Base-by-base conservation (phyloP, 495 filamentous ascomycete genomes). In the Delitschia confertaspora region DNA sequence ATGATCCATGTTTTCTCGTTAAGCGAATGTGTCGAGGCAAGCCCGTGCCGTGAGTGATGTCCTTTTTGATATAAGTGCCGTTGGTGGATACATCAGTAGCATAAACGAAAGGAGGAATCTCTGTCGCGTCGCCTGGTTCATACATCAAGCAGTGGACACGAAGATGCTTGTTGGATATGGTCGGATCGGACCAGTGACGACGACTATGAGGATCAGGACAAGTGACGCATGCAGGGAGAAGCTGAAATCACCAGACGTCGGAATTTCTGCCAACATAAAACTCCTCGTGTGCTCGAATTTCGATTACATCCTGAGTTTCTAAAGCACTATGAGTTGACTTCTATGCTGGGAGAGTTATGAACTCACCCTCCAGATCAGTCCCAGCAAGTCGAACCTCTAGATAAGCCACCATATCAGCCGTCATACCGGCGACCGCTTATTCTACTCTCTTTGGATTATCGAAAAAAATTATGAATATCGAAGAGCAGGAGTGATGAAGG, bases 81-180 rank as follows among this genome's bases (percentile, higher is more conserved):
- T 69, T 69, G 11, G 45, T 51, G 0, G 66, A 69, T 9, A 68
- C 38, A 35, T 65, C 65, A 16, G 60, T 49, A 16, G 54, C 60
- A 37, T 69, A 69, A 7, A 69, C 55, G 17, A 69, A 47, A 6
- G 66, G 62, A 0, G 53, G 27, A n/a, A 62, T 50, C 3, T 49
- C 53, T 7, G 41, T 29, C 2, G 42, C 40, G 21, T 20, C 11
- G 14, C 52, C 33, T 16, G 56, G 27, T 14, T 64, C 65, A 44
- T 60, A 65, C 4, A 61, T 13, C 30, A 67, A 45, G 42, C 60
- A 58, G 42, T 63, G 57, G 36, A 69, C 53, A 9, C 58, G 53
- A 13, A 69, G 43, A 47, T 69, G 66, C 31, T 51, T 52, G 26
- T 62, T 59, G 5, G 66, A 68, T 20, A 68, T 60, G 30, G 38